phyloP scores from a whole-genome alignment of 352 stramenopile species.

The Pythium apleroticum region DNA sequence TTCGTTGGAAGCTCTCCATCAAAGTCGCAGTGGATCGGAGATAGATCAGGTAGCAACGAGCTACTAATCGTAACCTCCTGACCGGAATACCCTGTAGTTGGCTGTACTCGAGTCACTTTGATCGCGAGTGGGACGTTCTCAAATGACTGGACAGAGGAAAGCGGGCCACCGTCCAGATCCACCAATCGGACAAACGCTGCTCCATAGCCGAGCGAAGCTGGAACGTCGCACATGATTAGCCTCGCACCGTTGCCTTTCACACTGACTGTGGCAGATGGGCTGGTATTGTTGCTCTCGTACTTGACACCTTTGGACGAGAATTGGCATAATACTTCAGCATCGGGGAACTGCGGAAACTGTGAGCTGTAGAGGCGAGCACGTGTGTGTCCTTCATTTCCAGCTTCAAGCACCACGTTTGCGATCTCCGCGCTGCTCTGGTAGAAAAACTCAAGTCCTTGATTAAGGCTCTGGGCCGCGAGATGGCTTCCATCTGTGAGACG shows the following conservation, averaged over 20 bases:
- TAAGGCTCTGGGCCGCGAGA: neutral
- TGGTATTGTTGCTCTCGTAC: neutral
- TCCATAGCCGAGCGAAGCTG: slow-evolving; percentile 1
- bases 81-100: slow-evolving; percentile 1
- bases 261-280: neutral
- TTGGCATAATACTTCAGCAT: neutral
- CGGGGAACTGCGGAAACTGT: neutral
- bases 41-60: neutral
- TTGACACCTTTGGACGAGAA: neutral
- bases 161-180: neutral
- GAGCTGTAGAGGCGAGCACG: neutral
- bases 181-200: slow-evolving; percentile 3
- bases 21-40: slow-evolving; percentile 14
- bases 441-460: neutral
- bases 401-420: neutral
- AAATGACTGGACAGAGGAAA: slow-evolving; percentile 8
- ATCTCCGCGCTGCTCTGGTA: neutral
- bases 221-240: slow-evolving; percentile 12
- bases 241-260: neutral
- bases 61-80: slow-evolving; percentile 4
- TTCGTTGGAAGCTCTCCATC: neutral
- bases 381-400: neutral
- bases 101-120: neutral
- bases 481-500: neutral
- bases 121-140: slow-evolving; percentile 4